These are phyloP conservation scores for Astrothelium macrocarpum DNA, from an alignment of 495 filamentous ascomycete genomes.

Conservation along the genomic window DNA sequence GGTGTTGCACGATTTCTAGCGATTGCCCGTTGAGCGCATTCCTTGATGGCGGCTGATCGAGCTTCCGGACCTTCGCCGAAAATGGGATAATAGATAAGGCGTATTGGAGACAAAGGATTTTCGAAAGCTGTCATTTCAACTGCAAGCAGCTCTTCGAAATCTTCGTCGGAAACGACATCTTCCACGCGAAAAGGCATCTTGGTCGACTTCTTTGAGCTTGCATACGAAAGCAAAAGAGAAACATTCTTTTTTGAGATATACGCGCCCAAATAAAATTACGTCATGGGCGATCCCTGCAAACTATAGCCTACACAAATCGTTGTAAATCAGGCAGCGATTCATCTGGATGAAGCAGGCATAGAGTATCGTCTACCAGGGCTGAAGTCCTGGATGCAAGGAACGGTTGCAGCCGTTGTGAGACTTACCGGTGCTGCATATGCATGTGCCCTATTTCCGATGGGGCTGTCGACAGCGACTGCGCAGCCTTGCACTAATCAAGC, in stretches of 20 bases:
- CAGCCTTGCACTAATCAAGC: neutral
- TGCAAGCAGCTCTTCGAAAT: slow-evolving; percentile 4
- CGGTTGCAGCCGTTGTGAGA: neutral
- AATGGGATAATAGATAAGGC: slow-evolving; percentile 2
- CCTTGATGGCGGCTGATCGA: neutral
- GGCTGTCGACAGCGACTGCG: neutral
- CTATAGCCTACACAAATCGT: neutral
- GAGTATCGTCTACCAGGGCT: neutral
- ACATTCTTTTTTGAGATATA: neutral
- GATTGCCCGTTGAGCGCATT: neutral
- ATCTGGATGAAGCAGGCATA: neutral
- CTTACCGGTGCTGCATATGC: slow-evolving; percentile 6
- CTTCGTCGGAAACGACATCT: neutral
- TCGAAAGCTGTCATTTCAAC: neutral
- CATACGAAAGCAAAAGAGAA: neutral
- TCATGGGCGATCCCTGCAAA: slow-evolving; percentile 1
- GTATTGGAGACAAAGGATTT: neutral
- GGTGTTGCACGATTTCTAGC: slow-evolving; percentile 1
- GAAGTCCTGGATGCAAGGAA: neutral
- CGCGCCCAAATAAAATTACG: neutral
- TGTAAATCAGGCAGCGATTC: slow-evolving; percentile 1
- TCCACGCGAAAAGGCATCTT: slow-evolving; percentile 3
- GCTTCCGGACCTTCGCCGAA: neutral
- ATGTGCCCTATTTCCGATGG: neutral
- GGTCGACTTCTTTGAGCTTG: neutral